A percentile compares a stretch with the other conserved stretches of the same genome.
These are phyloP conservation scores for Lenwebbia sp. DNA, from an alignment of 345 rosid species.

Conservation along the genomic window DNA sequence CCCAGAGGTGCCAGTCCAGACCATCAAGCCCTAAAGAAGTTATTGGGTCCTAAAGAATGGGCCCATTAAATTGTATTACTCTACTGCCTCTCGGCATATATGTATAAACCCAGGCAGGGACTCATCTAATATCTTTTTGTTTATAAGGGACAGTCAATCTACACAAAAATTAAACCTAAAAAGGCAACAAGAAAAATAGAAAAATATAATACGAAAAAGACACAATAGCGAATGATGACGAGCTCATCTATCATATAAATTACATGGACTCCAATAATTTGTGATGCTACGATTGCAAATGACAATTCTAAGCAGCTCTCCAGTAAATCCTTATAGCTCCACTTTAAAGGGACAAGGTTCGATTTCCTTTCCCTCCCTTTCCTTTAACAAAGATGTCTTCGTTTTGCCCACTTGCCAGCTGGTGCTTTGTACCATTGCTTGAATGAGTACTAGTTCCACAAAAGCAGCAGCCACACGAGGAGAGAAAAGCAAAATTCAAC, in stretches of 20 bases:
- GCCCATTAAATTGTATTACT: background rate
- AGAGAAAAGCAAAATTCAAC: background rate
- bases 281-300: background rate
- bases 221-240: background rate
- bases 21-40: background rate
- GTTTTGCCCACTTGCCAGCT: slow-evolving; percentile 20
- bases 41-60: background rate
- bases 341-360: slow-evolving; percentile 49
- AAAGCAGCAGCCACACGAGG: slow-evolving; percentile 41
- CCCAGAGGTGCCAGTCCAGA: background rate
- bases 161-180: background rate
- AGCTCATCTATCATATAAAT: background rate
- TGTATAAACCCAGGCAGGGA: background rate
- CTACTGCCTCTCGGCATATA: background rate
- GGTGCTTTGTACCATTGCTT: slow-evolving; percentile 57
- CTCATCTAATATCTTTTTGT: background rate
- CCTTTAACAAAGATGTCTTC: slow-evolving; percentile 29
- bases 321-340: background rate
- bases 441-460: slow-evolving; percentile 64
- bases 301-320: background rate
- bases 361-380: slow-evolving; percentile 43
- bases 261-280: background rate
- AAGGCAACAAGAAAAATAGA: background rate
- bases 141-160: background rate
- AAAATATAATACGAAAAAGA: background rate